These are phyloP conservation scores for Ensete ventricosum DNA, from an alignment of 176 grass and related monocot species.

Conservation along the genomic window DNA sequence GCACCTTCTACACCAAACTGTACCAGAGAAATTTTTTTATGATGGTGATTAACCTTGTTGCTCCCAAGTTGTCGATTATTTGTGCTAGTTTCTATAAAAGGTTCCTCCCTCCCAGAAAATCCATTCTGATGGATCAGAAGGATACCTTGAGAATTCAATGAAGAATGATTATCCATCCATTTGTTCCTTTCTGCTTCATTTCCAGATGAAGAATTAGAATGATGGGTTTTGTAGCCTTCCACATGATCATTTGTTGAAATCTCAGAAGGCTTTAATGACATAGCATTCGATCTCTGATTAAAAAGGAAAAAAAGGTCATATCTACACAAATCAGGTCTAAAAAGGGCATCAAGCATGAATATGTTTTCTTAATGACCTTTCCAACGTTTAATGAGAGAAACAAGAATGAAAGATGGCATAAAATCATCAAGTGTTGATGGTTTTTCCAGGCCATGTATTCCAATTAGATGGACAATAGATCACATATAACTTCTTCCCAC, in stretches of 20 bases:
- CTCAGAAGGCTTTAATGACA: conserved; percentile 23
- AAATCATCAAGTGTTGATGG: too few species aligned
- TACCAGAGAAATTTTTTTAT: conserved; percentile 26
- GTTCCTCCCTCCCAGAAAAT: conserved; percentile 19
- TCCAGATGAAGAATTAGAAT: conserved; percentile 5
- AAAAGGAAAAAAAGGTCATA: conserved; percentile 12
- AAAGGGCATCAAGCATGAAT: neutral
- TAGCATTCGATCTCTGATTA: conserved; percentile 30
- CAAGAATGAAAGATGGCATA: too few species aligned
- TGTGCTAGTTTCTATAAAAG: conserved; percentile 15
- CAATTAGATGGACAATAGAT: neutral
- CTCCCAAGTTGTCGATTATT: conserved; percentile 25
- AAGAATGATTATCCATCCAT: conserved; percentile 5
- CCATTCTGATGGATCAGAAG: conserved; percentile 30
- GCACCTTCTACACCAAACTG: conserved; percentile 27
- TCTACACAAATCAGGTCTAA: neutral
- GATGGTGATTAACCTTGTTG: conserved; percentile 35
- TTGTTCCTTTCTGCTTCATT: conserved; percentile 24
- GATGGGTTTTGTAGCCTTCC: conserved; percentile 15
- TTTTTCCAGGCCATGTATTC: too few species aligned
- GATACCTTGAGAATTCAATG: conserved; percentile 19
- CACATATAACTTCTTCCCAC: neutral
- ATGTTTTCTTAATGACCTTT: too few species aligned
- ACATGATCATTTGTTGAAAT: conserved; percentile 19
- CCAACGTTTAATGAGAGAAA: neutral